These are phyloP conservation scores for Diospyros lotus DNA, from an alignment of 148 eudicot genomes.

Conservation along the genomic window DNA sequence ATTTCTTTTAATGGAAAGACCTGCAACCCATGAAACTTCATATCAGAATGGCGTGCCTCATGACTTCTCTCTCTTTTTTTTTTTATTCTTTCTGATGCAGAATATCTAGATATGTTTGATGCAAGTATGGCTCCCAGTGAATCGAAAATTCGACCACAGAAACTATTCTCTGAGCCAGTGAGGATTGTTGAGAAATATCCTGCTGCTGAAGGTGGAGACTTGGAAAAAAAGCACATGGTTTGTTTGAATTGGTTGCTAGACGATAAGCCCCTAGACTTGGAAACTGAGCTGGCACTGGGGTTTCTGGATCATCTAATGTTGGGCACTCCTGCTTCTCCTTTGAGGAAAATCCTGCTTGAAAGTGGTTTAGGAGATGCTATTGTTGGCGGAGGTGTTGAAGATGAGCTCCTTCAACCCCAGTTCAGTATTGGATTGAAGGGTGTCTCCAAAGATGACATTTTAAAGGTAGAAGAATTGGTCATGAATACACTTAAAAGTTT, in stretches of 20 bases:
- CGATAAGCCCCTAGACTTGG: slow-evolving; percentile 81
- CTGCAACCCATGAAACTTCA: background rate
- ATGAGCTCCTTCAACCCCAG: slow-evolving; percentile 88
- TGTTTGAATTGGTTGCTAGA: slow-evolving; percentile 96
- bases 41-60: slow-evolving; percentile 3
- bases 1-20: background rate
- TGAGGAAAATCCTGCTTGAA: slow-evolving; percentile 86
- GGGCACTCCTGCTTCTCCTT: slow-evolving; percentile 98
- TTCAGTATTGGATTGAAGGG: slow-evolving; percentile 94
- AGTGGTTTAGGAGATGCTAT: slow-evolving; percentile 97
- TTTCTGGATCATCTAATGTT: slow-evolving; percentile 86
- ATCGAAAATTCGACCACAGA: slow-evolving; percentile 67
- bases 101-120: slow-evolving; percentile 86
- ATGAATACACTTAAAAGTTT: slow-evolving; percentile 55
- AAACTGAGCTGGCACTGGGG: slow-evolving; percentile 82
- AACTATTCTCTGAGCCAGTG: slow-evolving; percentile 68
- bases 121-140: slow-evolving; percentile 72
- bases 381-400: slow-evolving; percentile 91
- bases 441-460: slow-evolving; percentile 74
- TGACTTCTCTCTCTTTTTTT: background rate
- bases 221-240: slow-evolving; percentile 92
- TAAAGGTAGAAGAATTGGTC: slow-evolving; percentile 81
- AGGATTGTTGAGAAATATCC: slow-evolving; percentile 88
- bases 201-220: slow-evolving; percentile 83
- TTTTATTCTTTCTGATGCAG: slow-evolving; percentile 36